phyloP scores from a whole-genome alignment of 1,284 basidiomycete genomes.

The Sparassis latifolia region DNA sequence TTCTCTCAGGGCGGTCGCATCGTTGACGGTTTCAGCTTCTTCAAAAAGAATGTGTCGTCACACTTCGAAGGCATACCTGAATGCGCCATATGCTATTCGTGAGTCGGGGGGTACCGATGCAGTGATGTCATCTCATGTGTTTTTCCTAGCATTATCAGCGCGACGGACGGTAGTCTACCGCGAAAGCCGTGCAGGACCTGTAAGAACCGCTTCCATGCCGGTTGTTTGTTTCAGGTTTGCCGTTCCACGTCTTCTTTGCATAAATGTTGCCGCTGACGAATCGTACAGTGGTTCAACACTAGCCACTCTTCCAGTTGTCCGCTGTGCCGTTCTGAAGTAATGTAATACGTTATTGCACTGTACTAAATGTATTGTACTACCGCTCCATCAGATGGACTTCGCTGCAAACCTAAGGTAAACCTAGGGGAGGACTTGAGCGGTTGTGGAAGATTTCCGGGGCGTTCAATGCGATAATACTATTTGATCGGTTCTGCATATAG shows the following conservation, averaged over 20 bases:
- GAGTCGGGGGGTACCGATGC: constrained; percentile 24
- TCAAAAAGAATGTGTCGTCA: constrained; percentile 89
- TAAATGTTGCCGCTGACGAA: neutral
- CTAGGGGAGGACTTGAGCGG: too few relatives aligned
- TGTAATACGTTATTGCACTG: neutral
- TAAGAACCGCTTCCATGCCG: constrained; percentile 93
- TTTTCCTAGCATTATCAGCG: constrained; percentile 75
- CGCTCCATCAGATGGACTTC: too few relatives aligned
- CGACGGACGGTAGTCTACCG: constrained; percentile 85
- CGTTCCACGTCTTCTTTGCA: neutral
- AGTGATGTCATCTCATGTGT: neutral
- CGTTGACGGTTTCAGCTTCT: constrained; percentile 85
- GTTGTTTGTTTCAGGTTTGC: constrained; percentile 82
- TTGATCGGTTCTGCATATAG: too few relatives aligned
- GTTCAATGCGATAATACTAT: too few relatives aligned
- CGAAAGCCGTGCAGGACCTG: constrained; percentile 93
- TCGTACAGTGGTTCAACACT: constrained; percentile 3
- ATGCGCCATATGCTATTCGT: constrained; percentile 95
- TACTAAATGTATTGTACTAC: too few relatives aligned
- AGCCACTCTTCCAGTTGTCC: neutral
- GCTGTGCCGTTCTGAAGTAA: neutral
- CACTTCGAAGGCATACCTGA: constrained; percentile 94
- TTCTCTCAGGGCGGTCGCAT: constrained; percentile 80
- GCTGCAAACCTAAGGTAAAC: too few relatives aligned
- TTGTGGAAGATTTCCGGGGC: too few relatives aligned